These are phyloP conservation scores for Cercophora newfieldiana DNA, from an alignment of 495 filamentous ascomycete species.

Conservation along the genomic window DNA sequence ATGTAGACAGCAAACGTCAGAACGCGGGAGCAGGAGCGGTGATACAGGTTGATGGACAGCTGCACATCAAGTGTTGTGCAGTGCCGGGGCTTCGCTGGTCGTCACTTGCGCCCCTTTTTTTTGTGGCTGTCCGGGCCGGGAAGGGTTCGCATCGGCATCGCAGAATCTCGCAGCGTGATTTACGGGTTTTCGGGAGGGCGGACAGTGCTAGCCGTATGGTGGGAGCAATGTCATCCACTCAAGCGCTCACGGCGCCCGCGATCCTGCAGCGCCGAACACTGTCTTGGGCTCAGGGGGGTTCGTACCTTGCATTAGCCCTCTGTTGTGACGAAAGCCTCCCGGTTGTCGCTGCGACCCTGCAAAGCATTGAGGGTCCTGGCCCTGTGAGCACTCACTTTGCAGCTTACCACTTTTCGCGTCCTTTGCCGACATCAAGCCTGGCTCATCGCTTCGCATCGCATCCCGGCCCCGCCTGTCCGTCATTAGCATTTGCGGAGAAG, in stretches of 20 bases:
- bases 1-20: not conserved
- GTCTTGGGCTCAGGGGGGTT: not conserved
- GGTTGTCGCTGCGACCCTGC: slow-evolving; percentile 16
- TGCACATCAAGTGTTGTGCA: slow-evolving; percentile 5
- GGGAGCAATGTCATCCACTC: slow-evolving; percentile 5
- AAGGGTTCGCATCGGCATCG: not conserved
- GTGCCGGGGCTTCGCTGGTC: not conserved
- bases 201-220: not conserved
- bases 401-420: not conserved
- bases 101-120: not conserved
- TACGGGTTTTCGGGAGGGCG: not conserved
- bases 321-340: slow-evolving; percentile 17
- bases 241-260: not conserved
- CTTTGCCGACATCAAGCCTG: not conserved
- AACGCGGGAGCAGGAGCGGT: not conserved
- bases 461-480: slow-evolving; percentile 1
- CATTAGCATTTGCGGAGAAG: slow-evolving; percentile 17
- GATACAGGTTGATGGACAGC: slow-evolving; percentile 6
- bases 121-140: not conserved
- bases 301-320: slow-evolving; percentile 28
- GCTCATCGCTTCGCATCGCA: not conserved
- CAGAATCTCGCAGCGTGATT: slow-evolving; percentile 7
- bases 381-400: not conserved
- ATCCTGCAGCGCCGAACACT: slow-evolving; percentile 6
- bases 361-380: not conserved